Evolutionary conservation across 768 basidiomycete genomes (phyloP), one percentile per base, ranked within the genome.

Genomic region (Inosperma sp.): DNA sequence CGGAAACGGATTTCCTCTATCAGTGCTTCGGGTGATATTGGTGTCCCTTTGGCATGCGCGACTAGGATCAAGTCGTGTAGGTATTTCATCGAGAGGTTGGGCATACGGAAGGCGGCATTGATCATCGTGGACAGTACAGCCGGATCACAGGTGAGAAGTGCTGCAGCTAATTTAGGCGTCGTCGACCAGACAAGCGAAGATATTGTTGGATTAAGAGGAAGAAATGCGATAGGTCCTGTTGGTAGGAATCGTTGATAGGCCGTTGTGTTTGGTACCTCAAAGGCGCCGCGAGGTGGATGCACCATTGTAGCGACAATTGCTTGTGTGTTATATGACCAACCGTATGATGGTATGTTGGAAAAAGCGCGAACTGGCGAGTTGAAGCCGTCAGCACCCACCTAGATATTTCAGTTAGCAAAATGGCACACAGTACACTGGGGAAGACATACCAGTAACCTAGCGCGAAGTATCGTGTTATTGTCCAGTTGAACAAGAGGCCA

Each of bases 141-240:
- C 1, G 85, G 77, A 4, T 84, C 84, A 3, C 82, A 75, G 14
- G 79, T 71, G 22, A 83, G 82, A 33, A 96, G 72, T 1, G 83
- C 80, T n/a, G 78, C 67, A 3, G 93, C 92, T 7, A 93, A 74
- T 5, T 72, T 63, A 1, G 93, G 91, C 48, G 75, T 80, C 0
- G 89, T 95, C 16, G 92, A 94, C 96, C 96, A 98, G 5, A 97
- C 96, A 43, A 98, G 76, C 3, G 94, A 93, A 8, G 93, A 90
- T 2, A 74, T 72, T 0, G 83, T 86, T 0, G 81, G 70, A 1
- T 86, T 86, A 35, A 97, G 77, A 0, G 95, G 96, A 17, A 98
- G 78, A 72, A 96, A 98, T 0, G 94, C 94, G 35, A 98, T 86
- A 2, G 95, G 95, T 0, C 96, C 95, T 4, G 93, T 93, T 2